Conservation (phyloP, 208 protist species). For the Vickermania spadyakhi region DNA sequence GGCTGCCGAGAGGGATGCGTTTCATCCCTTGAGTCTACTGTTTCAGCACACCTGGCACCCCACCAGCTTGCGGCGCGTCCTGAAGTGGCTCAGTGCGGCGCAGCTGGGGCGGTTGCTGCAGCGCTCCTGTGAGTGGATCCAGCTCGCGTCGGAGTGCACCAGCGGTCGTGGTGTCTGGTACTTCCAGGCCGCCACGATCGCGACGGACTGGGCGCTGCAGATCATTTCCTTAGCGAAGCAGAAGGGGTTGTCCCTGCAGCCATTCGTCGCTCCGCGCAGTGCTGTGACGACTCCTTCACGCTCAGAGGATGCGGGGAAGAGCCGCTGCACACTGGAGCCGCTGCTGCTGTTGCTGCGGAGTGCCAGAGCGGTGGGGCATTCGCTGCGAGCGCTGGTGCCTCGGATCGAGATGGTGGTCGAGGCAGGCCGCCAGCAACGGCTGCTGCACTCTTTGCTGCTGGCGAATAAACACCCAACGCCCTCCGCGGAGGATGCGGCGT, state of each 20-base stretch:
- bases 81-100: slow-evolving; percentile 1
- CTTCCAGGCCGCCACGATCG: slow-evolving; percentile 25
- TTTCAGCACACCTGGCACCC: not conserved
- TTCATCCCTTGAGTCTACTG: slow-evolving; percentile 1
- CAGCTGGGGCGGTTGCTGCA: slow-evolving; percentile 6
- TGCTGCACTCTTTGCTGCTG: slow-evolving; percentile 31
- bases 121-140: slow-evolving; percentile 6
- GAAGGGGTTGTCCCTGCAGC: slow-evolving; percentile 30
- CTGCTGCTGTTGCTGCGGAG: slow-evolving; percentile 47
- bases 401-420: slow-evolving; percentile 59
- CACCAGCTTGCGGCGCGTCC: slow-evolving; percentile 1
- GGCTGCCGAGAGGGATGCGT: not conserved
- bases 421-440: slow-evolving; percentile 34
- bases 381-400: slow-evolving; percentile 22
- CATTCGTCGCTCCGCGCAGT: slow-evolving; percentile 9
- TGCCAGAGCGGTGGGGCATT: slow-evolving; percentile 41
- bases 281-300: not conserved
- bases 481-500: not conserved
- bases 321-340: slow-evolving; percentile 9
- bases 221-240: slow-evolving; percentile 53
- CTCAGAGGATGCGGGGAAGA: not conserved
- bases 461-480: not conserved
- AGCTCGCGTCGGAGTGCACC: not conserved
- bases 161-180: slow-evolving; percentile 1
- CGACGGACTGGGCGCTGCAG: slow-evolving; percentile 42